These are phyloP conservation scores for Teunomyces lycoperdinae DNA, from an alignment of 805 yeast species.

Conservation along the genomic window DNA sequence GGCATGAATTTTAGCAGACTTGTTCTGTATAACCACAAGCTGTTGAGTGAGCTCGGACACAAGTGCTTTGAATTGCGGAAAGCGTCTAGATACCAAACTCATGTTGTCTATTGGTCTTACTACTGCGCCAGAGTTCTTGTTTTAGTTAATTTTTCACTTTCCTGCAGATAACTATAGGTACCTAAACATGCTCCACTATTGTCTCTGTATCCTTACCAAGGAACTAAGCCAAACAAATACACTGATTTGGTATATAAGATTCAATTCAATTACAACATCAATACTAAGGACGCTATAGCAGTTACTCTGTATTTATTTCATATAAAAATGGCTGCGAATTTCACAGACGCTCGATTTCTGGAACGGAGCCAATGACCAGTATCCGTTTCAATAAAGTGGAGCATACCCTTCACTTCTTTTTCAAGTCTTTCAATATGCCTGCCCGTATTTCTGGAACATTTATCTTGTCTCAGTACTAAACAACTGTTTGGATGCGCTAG, in stretches of 20 bases:
- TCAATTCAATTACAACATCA: background rate
- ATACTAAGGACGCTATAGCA: background rate
- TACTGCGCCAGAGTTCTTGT: background rate
- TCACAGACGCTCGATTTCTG: background rate
- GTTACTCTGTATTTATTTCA: background rate
- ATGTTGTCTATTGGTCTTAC: background rate
- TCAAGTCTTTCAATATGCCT: background rate
- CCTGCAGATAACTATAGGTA: background rate
- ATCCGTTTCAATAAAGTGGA: background rate
- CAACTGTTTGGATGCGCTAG: background rate
- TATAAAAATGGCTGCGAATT: background rate
- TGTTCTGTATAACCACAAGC: constrained; percentile 34
- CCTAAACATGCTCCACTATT: background rate
- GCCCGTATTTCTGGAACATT: background rate
- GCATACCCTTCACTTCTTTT: background rate
- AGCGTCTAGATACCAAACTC: constrained; percentile 5
- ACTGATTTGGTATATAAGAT: background rate
- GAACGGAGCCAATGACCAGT: background rate
- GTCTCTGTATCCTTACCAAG: background rate
- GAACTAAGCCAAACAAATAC: background rate
- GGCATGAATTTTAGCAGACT: constrained; percentile 35
- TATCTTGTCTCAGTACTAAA: background rate
- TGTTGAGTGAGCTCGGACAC: constrained; percentile 35
- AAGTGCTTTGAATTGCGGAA: constrained; percentile 12
- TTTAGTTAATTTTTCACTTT: background rate